phyloP scores from a whole-genome alignment of 306 rosid species.

The Biancaea sappan region DNA sequence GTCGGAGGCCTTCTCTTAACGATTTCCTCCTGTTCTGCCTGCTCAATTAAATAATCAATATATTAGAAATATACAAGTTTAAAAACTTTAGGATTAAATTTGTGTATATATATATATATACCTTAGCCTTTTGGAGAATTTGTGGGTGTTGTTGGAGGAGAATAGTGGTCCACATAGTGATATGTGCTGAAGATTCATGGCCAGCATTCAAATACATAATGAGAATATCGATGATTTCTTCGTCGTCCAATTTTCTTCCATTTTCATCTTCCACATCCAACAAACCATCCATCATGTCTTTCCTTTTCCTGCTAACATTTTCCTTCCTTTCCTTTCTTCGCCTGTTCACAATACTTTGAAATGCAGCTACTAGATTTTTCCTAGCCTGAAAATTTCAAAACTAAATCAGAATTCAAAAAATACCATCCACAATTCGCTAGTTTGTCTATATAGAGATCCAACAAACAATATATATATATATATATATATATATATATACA shows the following conservation, averaged over 20 bases:
- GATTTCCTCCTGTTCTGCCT: constrained; percentile 78
- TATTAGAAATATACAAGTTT: too few relatives aligned
- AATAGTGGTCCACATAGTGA: constrained; percentile 69
- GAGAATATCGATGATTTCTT: constrained; percentile 73
- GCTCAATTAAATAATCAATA: too few relatives aligned
- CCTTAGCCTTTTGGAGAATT: constrained; percentile 70
- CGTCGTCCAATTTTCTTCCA: constrained; percentile 61
- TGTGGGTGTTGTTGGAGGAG: constrained; percentile 55
- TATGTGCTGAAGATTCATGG: constrained; percentile 90
- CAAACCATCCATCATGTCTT: constrained; percentile 33
- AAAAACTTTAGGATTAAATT: too few relatives aligned
- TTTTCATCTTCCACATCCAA: constrained; percentile 68
- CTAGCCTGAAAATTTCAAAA: not conserved
- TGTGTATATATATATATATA: not conserved
- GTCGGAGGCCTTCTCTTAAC: constrained; percentile 56
- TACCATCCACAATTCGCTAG: too few relatives aligned
- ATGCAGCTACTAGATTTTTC: not conserved
- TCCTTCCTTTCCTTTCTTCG: not conserved
- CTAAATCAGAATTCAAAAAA: too few relatives aligned
- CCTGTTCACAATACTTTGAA: not conserved
- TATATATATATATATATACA: too few relatives aligned
- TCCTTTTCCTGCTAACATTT: not conserved
- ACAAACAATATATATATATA: too few relatives aligned
- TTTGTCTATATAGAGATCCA: too few relatives aligned
- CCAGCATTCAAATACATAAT: constrained; percentile 91